A percentile compares a stretch with the other conserved stretches of the same genome.
phyloP scores from a whole-genome alignment of 176 grass and related monocot genomes.

The Alopecurus myosuroides region DNA sequence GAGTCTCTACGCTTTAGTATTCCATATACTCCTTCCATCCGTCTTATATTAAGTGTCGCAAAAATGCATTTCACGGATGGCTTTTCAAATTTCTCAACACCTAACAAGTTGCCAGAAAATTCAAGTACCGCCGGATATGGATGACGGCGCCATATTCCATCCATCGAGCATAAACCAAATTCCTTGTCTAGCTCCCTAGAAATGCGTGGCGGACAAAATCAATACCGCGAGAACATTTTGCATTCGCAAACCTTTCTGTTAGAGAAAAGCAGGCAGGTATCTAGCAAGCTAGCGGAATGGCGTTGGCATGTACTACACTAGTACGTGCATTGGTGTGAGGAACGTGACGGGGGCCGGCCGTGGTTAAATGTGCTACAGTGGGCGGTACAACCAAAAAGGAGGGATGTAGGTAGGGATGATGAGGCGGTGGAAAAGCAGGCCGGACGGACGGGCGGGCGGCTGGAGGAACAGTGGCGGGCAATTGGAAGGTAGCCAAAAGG shows the following conservation, averaged over 20 bases:
- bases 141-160: too few relatives aligned
- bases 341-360: neutral
- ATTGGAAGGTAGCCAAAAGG: slow-evolving; percentile 7
- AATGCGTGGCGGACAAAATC: neutral
- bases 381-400: neutral
- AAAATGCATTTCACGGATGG: too few relatives aligned
- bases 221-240: neutral
- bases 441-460: too few relatives aligned
- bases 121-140: too few relatives aligned
- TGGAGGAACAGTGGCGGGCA: neutral
- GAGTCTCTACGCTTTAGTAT: too few relatives aligned
- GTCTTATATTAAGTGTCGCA: too few relatives aligned
- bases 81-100: too few relatives aligned
- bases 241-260: neutral
- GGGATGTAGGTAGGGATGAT: neutral
- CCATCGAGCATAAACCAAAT: neutral
- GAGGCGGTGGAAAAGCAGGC: neutral
- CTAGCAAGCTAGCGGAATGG: neutral
- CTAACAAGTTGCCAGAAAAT: too few relatives aligned
- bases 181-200: neutral
- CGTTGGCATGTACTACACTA: too few relatives aligned
- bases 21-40: too few relatives aligned
- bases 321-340: neutral
- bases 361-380: neutral
- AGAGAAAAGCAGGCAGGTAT: neutral